Percentiles rank a stretch among this genome's conserved stretches.
phyloP scores from a whole-genome alignment of 148 eudicot genomes.

The Salicornia ramosissima region DNA sequence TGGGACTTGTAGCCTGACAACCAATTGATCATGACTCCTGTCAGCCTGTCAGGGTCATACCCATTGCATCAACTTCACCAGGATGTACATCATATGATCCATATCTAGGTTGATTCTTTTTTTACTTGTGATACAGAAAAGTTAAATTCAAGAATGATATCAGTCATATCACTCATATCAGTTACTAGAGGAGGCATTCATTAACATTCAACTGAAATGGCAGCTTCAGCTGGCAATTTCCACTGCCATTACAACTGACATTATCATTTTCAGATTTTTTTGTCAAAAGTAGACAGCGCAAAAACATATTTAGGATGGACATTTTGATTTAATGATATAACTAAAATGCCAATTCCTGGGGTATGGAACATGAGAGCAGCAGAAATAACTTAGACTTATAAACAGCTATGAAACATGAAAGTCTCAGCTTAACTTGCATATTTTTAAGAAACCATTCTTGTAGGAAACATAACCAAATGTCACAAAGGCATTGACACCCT shows the following conservation, averaged over 20 bases:
- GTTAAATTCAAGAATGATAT: conserved; percentile 14
- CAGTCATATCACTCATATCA: too few relatives aligned
- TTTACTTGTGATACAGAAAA: conserved; percentile 3
- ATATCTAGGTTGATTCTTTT: neutral
- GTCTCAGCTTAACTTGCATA: neutral
- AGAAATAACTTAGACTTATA: too few relatives aligned
- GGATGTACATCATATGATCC: too few relatives aligned
- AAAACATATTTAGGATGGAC: neutral
- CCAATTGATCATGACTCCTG: neutral
- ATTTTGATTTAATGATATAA: neutral
- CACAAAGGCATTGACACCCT: too few relatives aligned
- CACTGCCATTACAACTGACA: neutral
- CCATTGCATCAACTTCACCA: neutral
- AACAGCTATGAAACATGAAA: too few relatives aligned
- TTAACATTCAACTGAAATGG: neutral
- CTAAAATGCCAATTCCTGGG: neutral
- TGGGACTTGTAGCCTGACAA: neutral
- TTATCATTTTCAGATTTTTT: neutral
- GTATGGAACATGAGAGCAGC: too few relatives aligned
- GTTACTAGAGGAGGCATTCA: neutral
- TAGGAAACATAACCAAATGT: too few relatives aligned
- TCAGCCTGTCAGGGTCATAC: conserved; percentile 4
- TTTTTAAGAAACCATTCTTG: too few relatives aligned
- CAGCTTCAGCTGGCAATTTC: neutral
- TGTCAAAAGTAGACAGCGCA: neutral